Percentiles rank a stretch among this genome's conserved stretches.
Evolutionary conservation across 768 basidiomycete genomes (phyloP).

Genomic region (Hemileccinum rubropunctum): DNA sequence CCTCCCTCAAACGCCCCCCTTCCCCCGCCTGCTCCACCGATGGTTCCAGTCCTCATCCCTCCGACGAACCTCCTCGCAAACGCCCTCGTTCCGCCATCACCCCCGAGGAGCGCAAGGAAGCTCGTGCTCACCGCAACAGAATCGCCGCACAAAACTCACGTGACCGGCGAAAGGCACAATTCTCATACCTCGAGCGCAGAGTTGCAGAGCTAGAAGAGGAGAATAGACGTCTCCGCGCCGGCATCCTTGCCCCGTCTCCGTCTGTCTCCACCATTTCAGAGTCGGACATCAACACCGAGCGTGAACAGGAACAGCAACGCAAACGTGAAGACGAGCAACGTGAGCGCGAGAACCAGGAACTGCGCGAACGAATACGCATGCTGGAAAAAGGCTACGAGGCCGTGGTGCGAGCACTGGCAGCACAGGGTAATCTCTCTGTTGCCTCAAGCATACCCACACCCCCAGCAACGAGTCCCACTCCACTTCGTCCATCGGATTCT

Average conservation of each 20-base stretch:
- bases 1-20: slow-evolving; percentile 26
- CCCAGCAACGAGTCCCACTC: slow-evolving; percentile 10
- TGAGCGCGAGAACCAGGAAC: slow-evolving; percentile 70
- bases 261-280: slow-evolving; percentile 13
- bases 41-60: background rate
- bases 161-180: slow-evolving; percentile 87
- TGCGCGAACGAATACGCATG: slow-evolving; percentile 71
- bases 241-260: slow-evolving; percentile 32
- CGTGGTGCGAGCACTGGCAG: slow-evolving; percentile 70
- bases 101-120: slow-evolving; percentile 81
- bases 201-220: slow-evolving; percentile 80
- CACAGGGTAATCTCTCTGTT: slow-evolving; percentile 45
- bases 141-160: slow-evolving; percentile 93
- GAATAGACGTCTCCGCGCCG: slow-evolving; percentile 70
- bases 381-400: slow-evolving; percentile 82
- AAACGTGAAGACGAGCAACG: slow-evolving; percentile 39
- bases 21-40: slow-evolving; percentile 27
- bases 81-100: slow-evolving; percentile 62
- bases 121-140: slow-evolving; percentile 86
- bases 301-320: slow-evolving; percentile 30
- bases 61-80: slow-evolving; percentile 63
- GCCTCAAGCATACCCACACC: slow-evolving; percentile 12
- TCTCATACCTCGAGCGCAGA: slow-evolving; percentile 59
- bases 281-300: slow-evolving; percentile 22
- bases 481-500: slow-evolving; percentile 22